Evolutionary conservation across 73 alveolate genomes (phyloP).

Genomic region (Paramecium tetraurelia): DNA sequence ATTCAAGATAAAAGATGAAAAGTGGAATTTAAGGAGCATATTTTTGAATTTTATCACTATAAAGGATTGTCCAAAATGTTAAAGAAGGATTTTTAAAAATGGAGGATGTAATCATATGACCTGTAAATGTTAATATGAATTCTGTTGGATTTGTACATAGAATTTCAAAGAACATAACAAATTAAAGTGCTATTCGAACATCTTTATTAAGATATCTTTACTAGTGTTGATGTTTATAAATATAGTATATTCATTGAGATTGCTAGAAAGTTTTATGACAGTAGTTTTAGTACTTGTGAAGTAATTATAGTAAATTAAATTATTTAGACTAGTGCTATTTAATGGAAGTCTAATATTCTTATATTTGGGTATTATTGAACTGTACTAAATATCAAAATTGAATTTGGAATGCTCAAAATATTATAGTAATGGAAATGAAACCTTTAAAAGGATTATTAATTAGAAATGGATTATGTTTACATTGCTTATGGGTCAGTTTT

Average conservation of each 20-base stretch:
- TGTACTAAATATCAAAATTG: neutral
- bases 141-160: slow-evolving; percentile 54
- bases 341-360: slow-evolving; percentile 7
- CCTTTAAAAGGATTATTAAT: neutral
- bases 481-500: neutral
- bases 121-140: slow-evolving; percentile 56
- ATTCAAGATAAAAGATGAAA: neutral
- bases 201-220: neutral
- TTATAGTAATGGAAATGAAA: slow-evolving; percentile 35
- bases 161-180: neutral
- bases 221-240: neutral
- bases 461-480: neutral
- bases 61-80: slow-evolving; percentile 57
- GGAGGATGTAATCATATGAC: slow-evolving; percentile 66
- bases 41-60: neutral
- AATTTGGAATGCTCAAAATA: neutral
- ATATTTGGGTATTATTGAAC: neutral
- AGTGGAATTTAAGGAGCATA: neutral
- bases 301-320: neutral
- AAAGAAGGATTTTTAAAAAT: slow-evolving; percentile 44
- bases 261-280: neutral
- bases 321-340: neutral
- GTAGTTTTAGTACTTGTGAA: neutral
- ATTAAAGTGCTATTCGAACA: neutral
- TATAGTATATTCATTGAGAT: neutral